Conservation (phyloP, 1,139 yeast species). For the Taphrina sp. region DNA sequence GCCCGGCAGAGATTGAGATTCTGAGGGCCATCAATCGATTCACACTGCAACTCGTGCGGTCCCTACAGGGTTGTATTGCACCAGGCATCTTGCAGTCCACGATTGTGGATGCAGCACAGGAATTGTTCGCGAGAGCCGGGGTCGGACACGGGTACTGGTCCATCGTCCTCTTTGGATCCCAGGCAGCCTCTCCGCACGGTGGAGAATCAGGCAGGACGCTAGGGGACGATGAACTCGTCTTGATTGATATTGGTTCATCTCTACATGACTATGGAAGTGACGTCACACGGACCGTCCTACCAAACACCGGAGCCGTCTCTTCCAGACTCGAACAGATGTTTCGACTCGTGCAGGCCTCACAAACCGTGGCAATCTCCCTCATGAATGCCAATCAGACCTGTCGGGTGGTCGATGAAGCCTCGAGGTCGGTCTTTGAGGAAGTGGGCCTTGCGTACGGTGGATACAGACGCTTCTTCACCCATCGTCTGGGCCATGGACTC, state of each 20-base stretch:
- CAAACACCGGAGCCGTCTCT: neutral
- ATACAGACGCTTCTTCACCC: conserved; percentile 23
- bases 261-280: conserved; percentile 30
- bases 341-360: conserved; percentile 20
- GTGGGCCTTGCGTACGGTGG: too few species aligned
- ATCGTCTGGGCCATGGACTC: conserved; percentile 32
- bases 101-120: conserved; percentile 2
- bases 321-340: conserved; percentile 1
- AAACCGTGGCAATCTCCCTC: conserved; percentile 9
- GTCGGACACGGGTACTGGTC: conserved; percentile 19
- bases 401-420: conserved; percentile 25
- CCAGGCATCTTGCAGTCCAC: conserved; percentile 8
- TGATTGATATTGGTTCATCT: conserved; percentile 27
- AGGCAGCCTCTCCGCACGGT: conserved; percentile 33
- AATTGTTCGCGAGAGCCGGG: conserved; percentile 20
- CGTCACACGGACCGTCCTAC: conserved; percentile 29
- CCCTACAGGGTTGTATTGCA: conserved; percentile 5
- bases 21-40: conserved; percentile 20
- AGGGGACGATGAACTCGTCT: conserved; percentile 21
- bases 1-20: conserved; percentile 21
- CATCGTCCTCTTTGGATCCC: conserved; percentile 30
- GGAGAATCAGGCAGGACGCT: conserved; percentile 6
- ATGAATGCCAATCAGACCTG: conserved; percentile 8
- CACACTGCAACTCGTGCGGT: conserved; percentile 20
- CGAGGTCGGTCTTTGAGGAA: conserved; percentile 7